phyloP scores from a whole-genome alignment of 83 land plant species.

The Thuja plicata region DNA sequence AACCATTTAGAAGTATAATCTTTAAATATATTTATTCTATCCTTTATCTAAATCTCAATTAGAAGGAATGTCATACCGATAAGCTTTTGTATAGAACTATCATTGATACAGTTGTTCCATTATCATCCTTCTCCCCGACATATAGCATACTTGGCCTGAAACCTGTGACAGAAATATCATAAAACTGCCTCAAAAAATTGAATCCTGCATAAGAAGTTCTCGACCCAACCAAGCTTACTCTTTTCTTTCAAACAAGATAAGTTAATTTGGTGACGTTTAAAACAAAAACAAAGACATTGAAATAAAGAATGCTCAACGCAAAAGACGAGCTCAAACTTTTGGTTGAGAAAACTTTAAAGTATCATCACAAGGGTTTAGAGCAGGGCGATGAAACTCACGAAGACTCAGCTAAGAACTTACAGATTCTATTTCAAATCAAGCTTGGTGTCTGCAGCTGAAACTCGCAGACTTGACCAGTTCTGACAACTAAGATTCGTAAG shows the following conservation, averaged over 20 bases:
- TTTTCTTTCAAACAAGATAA: background rate
- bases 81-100: constrained; percentile 29
- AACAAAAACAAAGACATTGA: background rate
- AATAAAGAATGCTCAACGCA: background rate
- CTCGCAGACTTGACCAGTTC: too few species aligned
- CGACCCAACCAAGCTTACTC: background rate
- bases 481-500: too few species aligned
- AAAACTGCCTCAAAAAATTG: background rate
- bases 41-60: background rate
- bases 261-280: background rate
- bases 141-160: constrained; percentile 36
- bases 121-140: constrained; percentile 41
- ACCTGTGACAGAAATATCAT: constrained; percentile 25
- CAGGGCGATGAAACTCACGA: too few species aligned
- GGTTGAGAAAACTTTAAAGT: too few species aligned
- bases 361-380: too few species aligned
- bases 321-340: background rate
- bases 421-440: too few species aligned
- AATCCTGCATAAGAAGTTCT: background rate
- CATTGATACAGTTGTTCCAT: constrained; percentile 30
- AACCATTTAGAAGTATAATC: background rate
- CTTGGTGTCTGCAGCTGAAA: too few species aligned
- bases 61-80: constrained; percentile 27
- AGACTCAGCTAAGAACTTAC: too few species aligned
- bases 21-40: background rate